Percentiles rank a stretch among this genome's conserved stretches.
phyloP scores from a whole-genome alignment of 768 basidiomycete genomes.

The Lactifluus rugatus region DNA sequence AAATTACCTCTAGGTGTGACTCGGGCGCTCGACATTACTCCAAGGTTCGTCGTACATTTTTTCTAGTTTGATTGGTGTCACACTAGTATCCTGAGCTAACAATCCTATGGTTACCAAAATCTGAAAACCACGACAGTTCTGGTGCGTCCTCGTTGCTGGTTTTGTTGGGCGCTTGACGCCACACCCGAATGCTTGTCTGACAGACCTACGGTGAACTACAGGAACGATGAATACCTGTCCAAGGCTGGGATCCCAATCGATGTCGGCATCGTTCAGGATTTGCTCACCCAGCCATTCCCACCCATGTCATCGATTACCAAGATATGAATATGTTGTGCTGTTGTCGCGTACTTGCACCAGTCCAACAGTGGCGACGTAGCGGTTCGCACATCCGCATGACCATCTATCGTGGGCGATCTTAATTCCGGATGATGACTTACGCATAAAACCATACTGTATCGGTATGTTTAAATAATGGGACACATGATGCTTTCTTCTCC shows the following conservation, averaged over 20 bases:
- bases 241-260: constrained; percentile 35
- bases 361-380: not conserved
- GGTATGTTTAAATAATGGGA: not conserved
- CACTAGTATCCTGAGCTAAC: not conserved
- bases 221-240: constrained; percentile 45
- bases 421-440: not conserved
- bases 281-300: constrained; percentile 26
- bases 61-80: not conserved
- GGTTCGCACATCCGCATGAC: not conserved
- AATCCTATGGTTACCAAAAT: not conserved
- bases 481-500: not conserved
- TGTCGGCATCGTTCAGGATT: constrained; percentile 30
- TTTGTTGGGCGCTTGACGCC: not conserved
- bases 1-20: constrained; percentile 47
- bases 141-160: constrained; percentile 28
- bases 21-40: constrained; percentile 89
- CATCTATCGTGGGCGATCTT: not conserved
- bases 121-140: constrained; percentile 32
- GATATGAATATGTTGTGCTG: constrained; percentile 5
- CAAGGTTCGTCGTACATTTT: constrained; percentile 47
- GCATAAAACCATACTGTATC: not conserved
- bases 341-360: not conserved
- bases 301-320: constrained; percentile 21
- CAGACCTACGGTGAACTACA: constrained; percentile 22
- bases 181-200: not conserved